Conservation (phyloP, 371 early-diverging fungal species). For the Pancytospora epiphaga region DNA sequence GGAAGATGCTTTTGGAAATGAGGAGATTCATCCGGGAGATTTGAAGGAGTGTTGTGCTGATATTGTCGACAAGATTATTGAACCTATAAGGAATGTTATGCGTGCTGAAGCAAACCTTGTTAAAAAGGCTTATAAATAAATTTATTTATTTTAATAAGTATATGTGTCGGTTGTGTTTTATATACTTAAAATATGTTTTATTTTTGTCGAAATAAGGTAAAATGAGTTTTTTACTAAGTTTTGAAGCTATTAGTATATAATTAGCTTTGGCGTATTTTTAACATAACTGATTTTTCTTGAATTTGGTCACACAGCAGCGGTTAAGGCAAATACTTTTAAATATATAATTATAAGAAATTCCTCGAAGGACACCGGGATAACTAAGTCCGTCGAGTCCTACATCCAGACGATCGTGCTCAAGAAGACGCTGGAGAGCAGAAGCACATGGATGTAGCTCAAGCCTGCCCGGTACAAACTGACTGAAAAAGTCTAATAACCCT, state of each 20-base stretch:
- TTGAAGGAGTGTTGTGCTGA: slow-evolving; percentile 77
- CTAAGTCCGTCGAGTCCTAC: no score
- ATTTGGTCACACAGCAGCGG: no score
- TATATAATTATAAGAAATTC: no score
- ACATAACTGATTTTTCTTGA: not conserved
- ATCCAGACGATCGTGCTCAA: no score
- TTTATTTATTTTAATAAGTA: not conserved
- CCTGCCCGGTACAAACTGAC: no score
- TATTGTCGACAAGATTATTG: slow-evolving; percentile 73
- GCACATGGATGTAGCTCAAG: no score
- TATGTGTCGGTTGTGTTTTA: not conserved
- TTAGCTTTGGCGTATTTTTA: not conserved
- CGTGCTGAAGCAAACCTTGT: slow-evolving; percentile 59
- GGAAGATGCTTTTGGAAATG: slow-evolving; percentile 72
- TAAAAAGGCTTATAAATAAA: slow-evolving; percentile 61
- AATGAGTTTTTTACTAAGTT: no score
- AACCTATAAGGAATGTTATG: slow-evolving; percentile 76
- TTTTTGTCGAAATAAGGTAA: not conserved
- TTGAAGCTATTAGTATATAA: not conserved
- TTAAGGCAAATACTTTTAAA: no score
- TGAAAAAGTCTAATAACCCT: no score
- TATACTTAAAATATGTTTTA: not conserved
- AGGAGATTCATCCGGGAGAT: slow-evolving; percentile 85
- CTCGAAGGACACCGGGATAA: no score
- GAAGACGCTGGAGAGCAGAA: no score